These are phyloP conservation scores for Musa acuminata DNA, from an alignment of 176 grass and related monocot species.

Conservation along the genomic window DNA sequence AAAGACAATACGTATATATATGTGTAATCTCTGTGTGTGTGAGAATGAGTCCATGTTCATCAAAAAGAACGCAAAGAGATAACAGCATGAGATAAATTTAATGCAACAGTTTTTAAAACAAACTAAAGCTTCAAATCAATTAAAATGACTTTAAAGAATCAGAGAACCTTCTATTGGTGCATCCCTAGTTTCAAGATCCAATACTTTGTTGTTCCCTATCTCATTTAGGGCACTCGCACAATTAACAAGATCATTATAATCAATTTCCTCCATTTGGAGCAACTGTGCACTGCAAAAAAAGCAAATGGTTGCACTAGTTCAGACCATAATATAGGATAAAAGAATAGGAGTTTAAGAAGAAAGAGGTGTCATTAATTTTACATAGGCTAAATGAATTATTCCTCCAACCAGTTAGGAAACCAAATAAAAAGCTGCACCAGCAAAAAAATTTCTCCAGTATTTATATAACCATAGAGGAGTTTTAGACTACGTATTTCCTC, in stretches of 20 bases:
- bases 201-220: slow-evolving; percentile 18
- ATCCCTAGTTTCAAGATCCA: slow-evolving; percentile 5
- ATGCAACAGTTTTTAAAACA: background rate
- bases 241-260: slow-evolving; percentile 87
- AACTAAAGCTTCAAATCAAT: background rate
- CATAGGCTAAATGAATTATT: background rate
- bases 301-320: background rate
- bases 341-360: background rate
- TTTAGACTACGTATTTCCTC: background rate
- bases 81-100: background rate
- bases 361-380: background rate
- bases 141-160: background rate
- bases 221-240: slow-evolving; percentile 30
- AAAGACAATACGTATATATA: no score
- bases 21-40: no score
- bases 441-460: no score
- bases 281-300: slow-evolving; percentile 63
- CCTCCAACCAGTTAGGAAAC: no score
- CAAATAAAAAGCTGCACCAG: no score
- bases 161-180: background rate
- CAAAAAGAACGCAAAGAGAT: no score
- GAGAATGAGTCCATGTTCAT: no score
- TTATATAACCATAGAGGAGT: background rate
- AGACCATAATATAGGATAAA: background rate
- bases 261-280: slow-evolving; percentile 72